Base-by-base conservation (phyloP, 1,139 yeast species). In the Yamadazyma diddensiae region DNA sequence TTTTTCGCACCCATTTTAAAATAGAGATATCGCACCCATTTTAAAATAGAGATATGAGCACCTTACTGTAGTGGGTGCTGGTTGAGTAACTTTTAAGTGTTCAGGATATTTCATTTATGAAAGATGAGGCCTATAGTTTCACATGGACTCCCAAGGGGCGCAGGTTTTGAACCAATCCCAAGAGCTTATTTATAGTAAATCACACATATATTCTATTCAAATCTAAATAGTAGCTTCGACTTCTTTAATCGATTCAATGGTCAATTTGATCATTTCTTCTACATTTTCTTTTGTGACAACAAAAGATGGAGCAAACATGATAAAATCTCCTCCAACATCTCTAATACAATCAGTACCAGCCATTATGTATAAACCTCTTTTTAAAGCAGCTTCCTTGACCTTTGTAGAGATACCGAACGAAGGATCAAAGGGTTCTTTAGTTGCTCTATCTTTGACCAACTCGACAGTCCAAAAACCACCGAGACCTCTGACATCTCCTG, bases 401-500 rank as follows among this genome's bases (percentile, higher is more conserved):
- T 58, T 49, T 14, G 59, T 62, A 15, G 27, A 9, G 20, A 30
- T 10, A 9, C 12, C 26, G 3, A 15, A 15, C 13, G 15, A 20
- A 11, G 12, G 22, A 3, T 20, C 17, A 41, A 73, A 73, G 7
- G 66, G 59, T 42, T 72, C 74, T 42, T 73, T 74, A 21, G 79
- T 68, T 8, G 35, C 49, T 36, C 65, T 65, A 49, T 77, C 63
- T 47, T 74, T 65, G 41, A 76, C 79, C 32, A 75, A 59, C 52
- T 78, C 83, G 37, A 77, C 45, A 5, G 77, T 61, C 75, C 81
- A 74, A 55, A 78, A 78, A 14, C 78, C 75, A 38, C 82, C 82
- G 38, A 70, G 53, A 26, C 83, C 83, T 58, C 83, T 70, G 27
- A 77, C 68, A 41, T 77, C 79, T 39, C 81, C 82, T 23, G 65